Conservation (phyloP, 257 asterid species). For the Petrea volubilis region DNA sequence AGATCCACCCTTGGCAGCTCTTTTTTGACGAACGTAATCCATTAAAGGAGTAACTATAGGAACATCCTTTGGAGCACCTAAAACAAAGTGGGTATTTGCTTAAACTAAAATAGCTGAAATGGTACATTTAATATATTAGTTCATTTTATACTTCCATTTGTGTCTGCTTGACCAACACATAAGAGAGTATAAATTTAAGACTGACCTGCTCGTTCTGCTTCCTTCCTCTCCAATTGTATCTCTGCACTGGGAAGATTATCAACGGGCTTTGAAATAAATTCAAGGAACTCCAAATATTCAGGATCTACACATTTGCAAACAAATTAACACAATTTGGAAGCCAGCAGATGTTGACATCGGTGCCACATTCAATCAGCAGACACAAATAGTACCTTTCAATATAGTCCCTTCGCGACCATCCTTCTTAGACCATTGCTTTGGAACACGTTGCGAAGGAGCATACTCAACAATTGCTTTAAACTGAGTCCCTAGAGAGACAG, state of each 20-base stretch:
- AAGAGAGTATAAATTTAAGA: constrained; percentile 18
- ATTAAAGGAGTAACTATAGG: constrained; percentile 88
- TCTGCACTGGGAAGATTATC: constrained; percentile 99
- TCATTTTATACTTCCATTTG: constrained; percentile 20
- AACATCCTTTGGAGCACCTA: constrained; percentile 84
- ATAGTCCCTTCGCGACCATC: constrained; percentile 98
- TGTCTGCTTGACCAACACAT: constrained; percentile 24
- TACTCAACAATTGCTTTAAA: constrained; percentile 84
- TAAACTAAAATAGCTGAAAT: constrained; percentile 20
- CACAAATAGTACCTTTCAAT: constrained; percentile 66
- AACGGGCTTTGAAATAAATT: constrained; percentile 81
- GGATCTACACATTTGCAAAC: constrained; percentile 74
- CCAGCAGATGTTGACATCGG: constrained; percentile 35
- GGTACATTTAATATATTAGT: constrained; percentile 5
- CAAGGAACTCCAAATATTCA: constrained; percentile 99
- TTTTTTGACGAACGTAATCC: constrained; percentile 91
- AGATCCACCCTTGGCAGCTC: constrained; percentile 90
- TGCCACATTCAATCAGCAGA: constrained; percentile 28
- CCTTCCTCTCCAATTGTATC: constrained; percentile 95
- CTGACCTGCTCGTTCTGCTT: constrained; percentile 97
- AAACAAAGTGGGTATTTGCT: constrained; percentile 24
- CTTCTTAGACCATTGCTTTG: constrained; percentile 83
- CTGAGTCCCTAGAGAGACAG: constrained; percentile 72
- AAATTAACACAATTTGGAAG: constrained; percentile 34
- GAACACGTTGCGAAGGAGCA: constrained; percentile 97